Percentiles rank a stretch among this genome's conserved stretches.
Evolutionary conservation across 306 rosid genomes (phyloP).

Genomic region (Quercus glauca): DNA sequence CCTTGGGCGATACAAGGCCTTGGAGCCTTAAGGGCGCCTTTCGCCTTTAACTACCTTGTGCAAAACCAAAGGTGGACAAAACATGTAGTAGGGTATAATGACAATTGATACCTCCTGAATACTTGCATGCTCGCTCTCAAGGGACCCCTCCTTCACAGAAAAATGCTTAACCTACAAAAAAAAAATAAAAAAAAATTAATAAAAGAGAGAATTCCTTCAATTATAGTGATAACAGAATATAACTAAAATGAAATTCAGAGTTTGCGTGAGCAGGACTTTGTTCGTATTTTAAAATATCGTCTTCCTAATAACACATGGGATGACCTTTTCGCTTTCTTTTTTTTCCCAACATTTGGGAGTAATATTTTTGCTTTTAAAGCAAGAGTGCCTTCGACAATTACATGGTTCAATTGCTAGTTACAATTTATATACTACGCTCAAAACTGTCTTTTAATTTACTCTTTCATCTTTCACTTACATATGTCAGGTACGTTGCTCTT

Average conservation of each 20-base stretch:
- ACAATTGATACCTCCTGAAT: slow-evolving; percentile 62
- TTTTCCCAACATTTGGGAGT: not conserved
- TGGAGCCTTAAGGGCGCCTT: too few relatives aligned
- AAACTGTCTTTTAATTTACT: not conserved
- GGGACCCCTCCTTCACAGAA: slow-evolving; percentile 46
- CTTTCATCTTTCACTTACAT: not conserved
- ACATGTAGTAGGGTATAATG: not conserved
- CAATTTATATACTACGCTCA: not conserved
- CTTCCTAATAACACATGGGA: not conserved
- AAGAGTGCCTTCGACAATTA: not conserved
- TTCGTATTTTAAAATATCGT: not conserved
- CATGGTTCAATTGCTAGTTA: not conserved
- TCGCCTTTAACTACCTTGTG: too few relatives aligned
- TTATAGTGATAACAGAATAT: not conserved
- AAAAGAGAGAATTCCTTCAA: not conserved
- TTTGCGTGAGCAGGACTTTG: not conserved
- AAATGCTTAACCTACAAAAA: slow-evolving; percentile 74
- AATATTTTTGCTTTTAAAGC: not conserved
- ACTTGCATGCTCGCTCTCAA: slow-evolving; percentile 41
- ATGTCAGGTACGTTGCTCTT: not conserved
- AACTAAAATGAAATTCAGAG: not conserved
- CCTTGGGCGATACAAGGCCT: too few relatives aligned
- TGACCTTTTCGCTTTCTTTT: not conserved
- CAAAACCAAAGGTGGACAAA: not conserved
- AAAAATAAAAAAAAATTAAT: not conserved